A percentile compares a stretch with the other conserved stretches of the same genome.
These are phyloP conservation scores for Alternaria gaisen DNA, from an alignment of 2,329 filamentous ascomycete genomes.

Conservation along the genomic window DNA sequence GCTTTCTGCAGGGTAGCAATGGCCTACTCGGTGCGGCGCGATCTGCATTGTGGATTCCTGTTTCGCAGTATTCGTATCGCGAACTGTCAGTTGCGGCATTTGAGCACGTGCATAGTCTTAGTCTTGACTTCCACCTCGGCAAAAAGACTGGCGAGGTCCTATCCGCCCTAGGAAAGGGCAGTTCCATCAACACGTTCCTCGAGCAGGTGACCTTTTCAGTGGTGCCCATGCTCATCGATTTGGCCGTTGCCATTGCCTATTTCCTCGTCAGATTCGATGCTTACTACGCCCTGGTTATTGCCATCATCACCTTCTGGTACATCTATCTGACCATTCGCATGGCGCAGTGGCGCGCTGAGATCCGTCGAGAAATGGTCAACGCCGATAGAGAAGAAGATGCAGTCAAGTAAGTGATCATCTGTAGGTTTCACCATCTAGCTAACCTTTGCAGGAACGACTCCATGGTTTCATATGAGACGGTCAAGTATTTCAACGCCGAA, in stretches of 20 bases:
- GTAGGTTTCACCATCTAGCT: constrained; percentile 19
- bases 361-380: constrained; percentile 93
- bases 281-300: constrained; percentile 88
- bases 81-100: constrained; percentile 94
- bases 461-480: constrained; percentile 94
- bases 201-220: constrained; percentile 97
- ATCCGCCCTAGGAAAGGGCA: constrained; percentile 94
- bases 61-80: constrained; percentile 95
- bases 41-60: constrained; percentile 91
- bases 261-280: constrained; percentile 83
- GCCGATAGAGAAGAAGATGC: constrained; percentile 94
- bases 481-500: constrained; percentile 72
- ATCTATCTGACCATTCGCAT: constrained; percentile 96
- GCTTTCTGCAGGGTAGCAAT: constrained; percentile 86
- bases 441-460: constrained; percentile 77
- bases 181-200: constrained; percentile 93
- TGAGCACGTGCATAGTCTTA: constrained; percentile 94
- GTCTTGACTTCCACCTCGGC: constrained; percentile 93
- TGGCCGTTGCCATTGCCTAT: constrained; percentile 83
- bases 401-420: constrained; percentile 71
- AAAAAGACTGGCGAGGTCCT: constrained; percentile 97
- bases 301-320: constrained; percentile 93
- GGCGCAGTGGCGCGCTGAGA: constrained; percentile 90
- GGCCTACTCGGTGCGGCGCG: constrained; percentile 85
- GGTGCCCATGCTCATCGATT: constrained; percentile 90